A percentile compares a stretch with the other conserved stretches of the same genome.
Conservation (phyloP, 306 rosid genomes). For the Phaseolus lunatus region DNA sequence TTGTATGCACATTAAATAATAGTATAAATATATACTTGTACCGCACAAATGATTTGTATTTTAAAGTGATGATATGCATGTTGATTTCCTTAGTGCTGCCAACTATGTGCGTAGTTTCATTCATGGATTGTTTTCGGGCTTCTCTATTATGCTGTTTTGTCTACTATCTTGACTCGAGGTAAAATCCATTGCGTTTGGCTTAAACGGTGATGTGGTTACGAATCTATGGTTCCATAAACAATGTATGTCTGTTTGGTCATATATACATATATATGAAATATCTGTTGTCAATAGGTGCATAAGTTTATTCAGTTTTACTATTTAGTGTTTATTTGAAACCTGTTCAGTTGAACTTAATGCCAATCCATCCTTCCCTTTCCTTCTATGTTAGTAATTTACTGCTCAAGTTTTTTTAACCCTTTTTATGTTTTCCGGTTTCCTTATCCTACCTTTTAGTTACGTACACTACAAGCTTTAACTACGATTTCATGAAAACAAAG, state of each 20-base stretch:
- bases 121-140: not conserved
- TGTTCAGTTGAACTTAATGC: not conserved
- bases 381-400: not conserved
- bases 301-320: slow-evolving; percentile 12
- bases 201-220: not conserved
- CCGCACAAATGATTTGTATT: not conserved
- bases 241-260: slow-evolving; percentile 19
- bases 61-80: slow-evolving; percentile 7
- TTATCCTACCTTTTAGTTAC: not conserved
- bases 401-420: not conserved
- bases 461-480: slow-evolving; percentile 4
- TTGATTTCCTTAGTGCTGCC: not conserved
- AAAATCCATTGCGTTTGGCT: not conserved
- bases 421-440: not conserved
- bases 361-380: slow-evolving; percentile 3
- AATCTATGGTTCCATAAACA: not conserved
- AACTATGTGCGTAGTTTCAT: not conserved
- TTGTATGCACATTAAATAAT: not conserved
- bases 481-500: not conserved
- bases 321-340: not conserved
- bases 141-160: slow-evolving; percentile 1
- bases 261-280: not conserved
- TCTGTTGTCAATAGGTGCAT: not conserved
- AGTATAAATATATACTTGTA: not conserved
- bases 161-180: slow-evolving; percentile 4